phyloP scores from a whole-genome alignment of 768 basidiomycete genomes.

The Lentinula raphanica region DNA sequence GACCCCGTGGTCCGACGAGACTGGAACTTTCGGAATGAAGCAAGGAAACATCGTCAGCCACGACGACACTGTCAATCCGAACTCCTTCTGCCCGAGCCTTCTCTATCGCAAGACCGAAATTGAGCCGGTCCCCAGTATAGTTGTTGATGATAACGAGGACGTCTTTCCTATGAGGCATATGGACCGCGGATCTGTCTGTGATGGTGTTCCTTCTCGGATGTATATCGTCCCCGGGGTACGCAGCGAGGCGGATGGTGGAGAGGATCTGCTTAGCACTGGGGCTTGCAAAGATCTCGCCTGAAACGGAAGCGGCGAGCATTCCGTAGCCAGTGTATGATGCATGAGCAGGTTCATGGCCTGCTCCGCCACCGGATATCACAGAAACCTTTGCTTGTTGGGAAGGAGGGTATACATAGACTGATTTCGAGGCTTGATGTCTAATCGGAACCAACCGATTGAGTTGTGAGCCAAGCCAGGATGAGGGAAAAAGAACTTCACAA shows the following conservation, averaged over 20 bases:
- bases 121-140: slow-evolving; percentile 52
- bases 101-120: slow-evolving; percentile 54
- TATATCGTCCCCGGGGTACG: slow-evolving; percentile 22
- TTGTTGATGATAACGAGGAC: slow-evolving; percentile 41
- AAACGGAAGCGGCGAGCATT: slow-evolving; percentile 50
- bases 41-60: slow-evolving; percentile 54
- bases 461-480: background rate
- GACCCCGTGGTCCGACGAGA: slow-evolving; percentile 45
- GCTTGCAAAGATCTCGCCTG: slow-evolving; percentile 60
- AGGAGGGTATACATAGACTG: slow-evolving; percentile 25
- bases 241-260: slow-evolving; percentile 43
- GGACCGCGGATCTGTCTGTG: background rate
- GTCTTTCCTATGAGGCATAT: slow-evolving; percentile 15
- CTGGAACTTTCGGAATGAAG: slow-evolving; percentile 17
- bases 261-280: slow-evolving; percentile 57
- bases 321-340: slow-evolving; percentile 53
- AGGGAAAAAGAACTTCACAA: slow-evolving; percentile 25
- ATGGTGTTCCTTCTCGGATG: background rate
- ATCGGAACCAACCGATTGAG: background rate
- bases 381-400: slow-evolving; percentile 25
- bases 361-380: slow-evolving; percentile 45
- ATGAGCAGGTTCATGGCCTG: slow-evolving; percentile 59
- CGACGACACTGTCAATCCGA: slow-evolving; percentile 41
- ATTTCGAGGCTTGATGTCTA: slow-evolving; percentile 33
- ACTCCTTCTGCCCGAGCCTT: slow-evolving; percentile 36